A percentile compares a stretch with the other conserved stretches of the same genome.
Evolutionary conservation across 1,284 basidiomycete genomes (phyloP).

Genomic region (Fomes fomentarius): DNA sequence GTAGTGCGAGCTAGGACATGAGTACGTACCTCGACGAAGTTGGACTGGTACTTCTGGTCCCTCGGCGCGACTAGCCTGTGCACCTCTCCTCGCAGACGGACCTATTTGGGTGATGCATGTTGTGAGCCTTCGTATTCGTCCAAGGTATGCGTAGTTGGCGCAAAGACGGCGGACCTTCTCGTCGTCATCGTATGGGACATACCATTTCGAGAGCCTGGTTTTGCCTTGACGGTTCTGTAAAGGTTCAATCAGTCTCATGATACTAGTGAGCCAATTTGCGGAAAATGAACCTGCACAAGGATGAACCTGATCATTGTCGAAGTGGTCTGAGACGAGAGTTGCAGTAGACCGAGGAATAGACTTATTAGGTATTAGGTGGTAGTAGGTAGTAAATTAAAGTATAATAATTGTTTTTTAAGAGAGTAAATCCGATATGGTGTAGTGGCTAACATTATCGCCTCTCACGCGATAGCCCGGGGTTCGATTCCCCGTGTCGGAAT

Average conservation of each 20-base stretch:
- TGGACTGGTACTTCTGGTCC: slow-evolving; percentile 98
- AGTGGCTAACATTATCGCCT: slow-evolving; percentile 27
- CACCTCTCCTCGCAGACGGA: slow-evolving; percentile 92
- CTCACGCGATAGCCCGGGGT: slow-evolving; percentile 20
- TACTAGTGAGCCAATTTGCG: neutral
- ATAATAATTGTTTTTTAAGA: neutral
- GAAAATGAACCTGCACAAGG: slow-evolving; percentile 79
- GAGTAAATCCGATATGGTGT: slow-evolving; percentile 25
- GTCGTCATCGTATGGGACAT: slow-evolving; percentile 93
- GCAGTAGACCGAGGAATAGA: too few relatives aligned
- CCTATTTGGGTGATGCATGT: slow-evolving; percentile 47
- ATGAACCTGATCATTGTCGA: slow-evolving; percentile 91
- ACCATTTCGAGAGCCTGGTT: slow-evolving; percentile 96
- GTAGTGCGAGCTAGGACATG: neutral
- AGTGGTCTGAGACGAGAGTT: too few relatives aligned
- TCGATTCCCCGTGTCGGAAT: slow-evolving; percentile 26
- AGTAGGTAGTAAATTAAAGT: too few relatives aligned
- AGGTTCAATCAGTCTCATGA: neutral
- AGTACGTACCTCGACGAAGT: slow-evolving; percentile 90
- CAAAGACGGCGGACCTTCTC: slow-evolving; percentile 72
- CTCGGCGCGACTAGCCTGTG: slow-evolving; percentile 95
- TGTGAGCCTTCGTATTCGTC: neutral
- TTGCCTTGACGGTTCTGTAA: slow-evolving; percentile 95
- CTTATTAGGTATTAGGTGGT: too few relatives aligned
- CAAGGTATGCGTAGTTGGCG: neutral